These are phyloP conservation scores for Xylariaceae sp. DNA, from an alignment of 2,329 filamentous ascomycete species.

Conservation along the genomic window DNA sequence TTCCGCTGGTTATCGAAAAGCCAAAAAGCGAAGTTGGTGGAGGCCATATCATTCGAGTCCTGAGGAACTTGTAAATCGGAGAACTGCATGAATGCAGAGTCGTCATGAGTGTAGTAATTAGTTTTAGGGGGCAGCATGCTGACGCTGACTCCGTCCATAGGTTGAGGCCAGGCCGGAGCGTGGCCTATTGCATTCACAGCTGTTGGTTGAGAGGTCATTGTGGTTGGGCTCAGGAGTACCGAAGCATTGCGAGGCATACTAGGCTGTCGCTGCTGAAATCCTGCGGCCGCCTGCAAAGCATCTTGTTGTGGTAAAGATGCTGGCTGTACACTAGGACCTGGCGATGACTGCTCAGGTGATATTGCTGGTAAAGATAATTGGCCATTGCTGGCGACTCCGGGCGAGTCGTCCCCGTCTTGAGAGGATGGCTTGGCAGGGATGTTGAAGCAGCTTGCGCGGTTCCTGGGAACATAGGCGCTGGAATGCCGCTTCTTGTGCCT, in stretches of 20 bases:
- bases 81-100: slow-evolving; percentile 34
- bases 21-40: slow-evolving; percentile 47
- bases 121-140: slow-evolving; percentile 37
- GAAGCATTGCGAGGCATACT: slow-evolving; percentile 42
- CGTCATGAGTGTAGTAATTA: slow-evolving; percentile 35
- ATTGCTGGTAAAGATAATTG: slow-evolving; percentile 3
- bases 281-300: slow-evolving; percentile 21
- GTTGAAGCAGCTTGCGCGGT: slow-evolving; percentile 46
- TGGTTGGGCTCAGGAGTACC: slow-evolving; percentile 40
- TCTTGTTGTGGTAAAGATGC: slow-evolving; percentile 7
- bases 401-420: slow-evolving; percentile 23
- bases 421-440: slow-evolving; percentile 29
- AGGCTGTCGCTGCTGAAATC: slow-evolving; percentile 28
- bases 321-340: not conserved
- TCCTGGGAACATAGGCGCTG: slow-evolving; percentile 46
- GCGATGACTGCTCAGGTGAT: slow-evolving; percentile 2
- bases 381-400: slow-evolving; percentile 19
- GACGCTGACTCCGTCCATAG: slow-evolving; percentile 35
- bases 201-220: slow-evolving; percentile 27
- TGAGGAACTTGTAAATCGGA: slow-evolving; percentile 31
- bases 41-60: slow-evolving; percentile 34
- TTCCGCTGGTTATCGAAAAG: slow-evolving; percentile 44
- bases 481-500: slow-evolving; percentile 63
- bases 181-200: slow-evolving; percentile 26
- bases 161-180: slow-evolving; percentile 29